Conservation (phyloP, 176 grass and related monocot species). For the Musa itinerans region DNA sequence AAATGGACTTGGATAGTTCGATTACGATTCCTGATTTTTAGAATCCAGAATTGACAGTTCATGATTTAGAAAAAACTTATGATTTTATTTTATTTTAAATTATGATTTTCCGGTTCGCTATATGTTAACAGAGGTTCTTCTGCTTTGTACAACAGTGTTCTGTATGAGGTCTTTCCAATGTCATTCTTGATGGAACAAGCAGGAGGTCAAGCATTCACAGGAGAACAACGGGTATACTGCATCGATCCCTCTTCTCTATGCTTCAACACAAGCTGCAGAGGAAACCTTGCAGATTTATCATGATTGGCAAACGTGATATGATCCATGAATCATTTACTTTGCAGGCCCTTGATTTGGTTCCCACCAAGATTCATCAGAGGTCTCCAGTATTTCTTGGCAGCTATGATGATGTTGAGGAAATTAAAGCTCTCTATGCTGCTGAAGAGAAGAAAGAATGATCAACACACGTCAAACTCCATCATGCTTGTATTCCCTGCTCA, state of each 20-base stretch:
- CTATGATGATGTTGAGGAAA: conserved; percentile 73
- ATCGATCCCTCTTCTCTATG: neutral
- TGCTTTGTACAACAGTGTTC: conserved; percentile 36
- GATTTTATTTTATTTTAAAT: no score
- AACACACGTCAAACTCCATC: no score
- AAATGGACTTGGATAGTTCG: no score
- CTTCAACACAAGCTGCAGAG: neutral
- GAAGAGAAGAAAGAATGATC: conserved; percentile 24
- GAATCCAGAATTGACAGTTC: no score
- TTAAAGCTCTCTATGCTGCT: conserved; percentile 62
- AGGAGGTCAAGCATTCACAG: conserved; percentile 89
- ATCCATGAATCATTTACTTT: conserved; percentile 1
- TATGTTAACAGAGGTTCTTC: neutral
- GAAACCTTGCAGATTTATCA: neutral
- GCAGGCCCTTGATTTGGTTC: conserved; percentile 75
- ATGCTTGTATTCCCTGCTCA: no score
- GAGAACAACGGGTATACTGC: conserved; percentile 55
- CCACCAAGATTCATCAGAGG: conserved; percentile 67
- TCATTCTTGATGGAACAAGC: conserved; percentile 90
- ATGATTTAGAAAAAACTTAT: no score
- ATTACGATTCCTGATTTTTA: no score
- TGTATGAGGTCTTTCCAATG: conserved; percentile 98
- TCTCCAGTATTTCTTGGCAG: conserved; percentile 86
- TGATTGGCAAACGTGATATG: neutral
- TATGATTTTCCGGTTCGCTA: no score